Evolutionary conservation across 192 early-diverging fungal species (phyloP).

Genomic region (Umbelopsis sp.): DNA sequence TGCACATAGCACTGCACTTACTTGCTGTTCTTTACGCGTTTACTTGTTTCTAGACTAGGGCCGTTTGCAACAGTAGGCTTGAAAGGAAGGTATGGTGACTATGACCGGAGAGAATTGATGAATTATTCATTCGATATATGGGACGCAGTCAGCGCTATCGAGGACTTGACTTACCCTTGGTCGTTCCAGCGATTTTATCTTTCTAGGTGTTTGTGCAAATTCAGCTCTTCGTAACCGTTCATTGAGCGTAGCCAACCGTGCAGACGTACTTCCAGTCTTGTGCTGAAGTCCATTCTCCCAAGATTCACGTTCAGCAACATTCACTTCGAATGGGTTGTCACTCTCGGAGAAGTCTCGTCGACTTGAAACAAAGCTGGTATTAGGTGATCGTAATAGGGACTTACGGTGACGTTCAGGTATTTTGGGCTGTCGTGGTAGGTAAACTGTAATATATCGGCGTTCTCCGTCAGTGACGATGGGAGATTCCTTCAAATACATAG

Average conservation of each 20-base stretch:
- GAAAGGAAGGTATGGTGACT: constrained; percentile 1
- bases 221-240: background rate
- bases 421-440: background rate
- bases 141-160: background rate
- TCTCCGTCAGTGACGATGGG: constrained; percentile 5
- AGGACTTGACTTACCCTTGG: background rate
- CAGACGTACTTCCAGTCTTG: background rate
- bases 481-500: background rate
- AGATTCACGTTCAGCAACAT: background rate
- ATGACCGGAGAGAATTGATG: background rate
- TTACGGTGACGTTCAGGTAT: background rate
- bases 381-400: background rate
- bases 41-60: constrained; percentile 2
- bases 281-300: background rate
- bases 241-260: constrained; percentile 2
- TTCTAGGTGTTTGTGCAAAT: background rate
- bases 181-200: background rate
- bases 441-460: constrained; percentile 1
- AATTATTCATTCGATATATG: too few relatives aligned
- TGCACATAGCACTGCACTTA: background rate
- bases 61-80: background rate
- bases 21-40: constrained; percentile 14
- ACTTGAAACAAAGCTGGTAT: background rate
- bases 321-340: constrained; percentile 7
- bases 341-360: background rate